Evolutionary conservation across 2,329 filamentous ascomycete species (phyloP).

Genomic region (Curvularia lunata): DNA sequence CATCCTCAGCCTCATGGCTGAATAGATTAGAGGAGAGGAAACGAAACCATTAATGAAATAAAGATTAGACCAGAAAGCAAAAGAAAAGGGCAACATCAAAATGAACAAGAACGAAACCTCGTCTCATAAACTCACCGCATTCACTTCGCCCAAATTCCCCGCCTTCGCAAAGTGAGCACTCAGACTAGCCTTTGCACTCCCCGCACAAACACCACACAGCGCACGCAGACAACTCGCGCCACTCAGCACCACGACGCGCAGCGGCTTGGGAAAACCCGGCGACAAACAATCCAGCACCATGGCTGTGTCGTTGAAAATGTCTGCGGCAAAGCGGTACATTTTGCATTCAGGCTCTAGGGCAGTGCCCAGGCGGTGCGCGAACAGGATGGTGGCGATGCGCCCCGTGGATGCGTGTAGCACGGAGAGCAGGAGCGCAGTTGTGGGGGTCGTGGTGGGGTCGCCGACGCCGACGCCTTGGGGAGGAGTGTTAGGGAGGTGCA

Average conservation of each 20-base stretch:
- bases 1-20: no score
- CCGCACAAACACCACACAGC: conserved; percentile 88
- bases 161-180: conserved; percentile 89
- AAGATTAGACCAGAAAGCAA: no score
- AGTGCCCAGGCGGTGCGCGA: conserved; percentile 81
- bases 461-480: conserved; percentile 76
- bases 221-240: conserved; percentile 64
- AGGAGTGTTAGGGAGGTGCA: neutral
- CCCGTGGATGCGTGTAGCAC: conserved; percentile 83
- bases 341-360: conserved; percentile 91
- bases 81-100: no score
- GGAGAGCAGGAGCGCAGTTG: conserved; percentile 79
- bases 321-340: conserved; percentile 83
- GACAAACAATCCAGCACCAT: conserved; percentile 86
- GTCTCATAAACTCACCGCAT: conserved; percentile 65
- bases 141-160: conserved; percentile 90
- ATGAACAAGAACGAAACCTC: neutral
- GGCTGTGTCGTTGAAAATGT: conserved; percentile 85
- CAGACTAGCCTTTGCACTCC: conserved; percentile 86
- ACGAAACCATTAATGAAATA: no score
- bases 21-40: no score
- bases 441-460: conserved; percentile 78
- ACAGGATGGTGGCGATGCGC: conserved; percentile 81
- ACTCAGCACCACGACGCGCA: conserved; percentile 64
- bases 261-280: conserved; percentile 69